Evolutionary conservation across 495 filamentous ascomycete species (phyloP).

Genomic region (Aspergillus baeticus): DNA sequence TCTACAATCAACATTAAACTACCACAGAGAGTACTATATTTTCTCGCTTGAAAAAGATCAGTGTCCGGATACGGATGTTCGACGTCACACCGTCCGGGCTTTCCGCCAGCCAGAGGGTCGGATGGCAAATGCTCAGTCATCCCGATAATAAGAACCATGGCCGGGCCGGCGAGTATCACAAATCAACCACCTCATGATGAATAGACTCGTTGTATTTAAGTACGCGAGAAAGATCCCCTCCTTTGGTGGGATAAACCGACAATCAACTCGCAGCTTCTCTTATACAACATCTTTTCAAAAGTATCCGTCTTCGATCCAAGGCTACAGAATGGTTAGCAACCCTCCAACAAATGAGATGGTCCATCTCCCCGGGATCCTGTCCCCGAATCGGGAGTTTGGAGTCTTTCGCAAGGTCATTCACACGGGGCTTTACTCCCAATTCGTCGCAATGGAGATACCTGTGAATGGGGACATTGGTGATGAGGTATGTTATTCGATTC

Average conservation of each 20-base stretch:
- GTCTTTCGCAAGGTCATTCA: conserved; percentile 62
- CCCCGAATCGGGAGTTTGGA: conserved; percentile 47
- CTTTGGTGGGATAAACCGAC: not conserved
- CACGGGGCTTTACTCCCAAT: conserved; percentile 61
- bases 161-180: not conserved
- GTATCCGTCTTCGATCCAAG: not conserved
- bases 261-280: not conserved
- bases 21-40: too few relatives aligned
- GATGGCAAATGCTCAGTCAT: conserved; percentile 1
- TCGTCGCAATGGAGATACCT: conserved; percentile 64
- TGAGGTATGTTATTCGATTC: conserved; percentile 41
- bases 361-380: conserved; percentile 55
- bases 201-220: not conserved
- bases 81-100: conserved; percentile 4
- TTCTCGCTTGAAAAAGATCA: too few relatives aligned
- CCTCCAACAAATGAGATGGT: conserved; percentile 56
- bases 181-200: not conserved
- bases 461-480: conserved; percentile 65
- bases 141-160: conserved; percentile 3
- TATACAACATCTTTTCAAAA: not conserved
- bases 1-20: too few relatives aligned
- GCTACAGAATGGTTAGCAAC: conserved; percentile 27
- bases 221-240: not conserved
- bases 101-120: not conserved
- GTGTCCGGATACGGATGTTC: not conserved